These are phyloP conservation scores for Gentiana straminea DNA, from an alignment of 257 asterid genomes.

Conservation along the genomic window DNA sequence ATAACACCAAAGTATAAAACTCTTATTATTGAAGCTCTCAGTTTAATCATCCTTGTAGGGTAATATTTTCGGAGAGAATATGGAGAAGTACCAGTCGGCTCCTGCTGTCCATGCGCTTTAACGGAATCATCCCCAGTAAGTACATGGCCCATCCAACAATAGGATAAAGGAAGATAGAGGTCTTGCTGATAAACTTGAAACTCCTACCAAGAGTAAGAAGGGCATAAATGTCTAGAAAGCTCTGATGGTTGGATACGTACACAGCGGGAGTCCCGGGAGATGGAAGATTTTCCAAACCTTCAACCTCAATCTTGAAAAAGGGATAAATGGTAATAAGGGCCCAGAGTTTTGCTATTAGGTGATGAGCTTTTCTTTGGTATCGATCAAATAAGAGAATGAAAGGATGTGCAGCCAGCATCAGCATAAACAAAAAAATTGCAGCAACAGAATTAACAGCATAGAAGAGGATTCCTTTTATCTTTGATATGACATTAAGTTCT, in stretches of 20 bases:
- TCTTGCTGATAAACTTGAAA: slow-evolving; percentile 97
- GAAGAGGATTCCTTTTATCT: slow-evolving; percentile 69
- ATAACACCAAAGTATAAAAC: too few relatives aligned
- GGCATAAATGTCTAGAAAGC: slow-evolving; percentile 85
- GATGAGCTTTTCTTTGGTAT: slow-evolving; percentile 67
- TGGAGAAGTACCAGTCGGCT: slow-evolving; percentile 64
- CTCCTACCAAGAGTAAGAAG: slow-evolving; percentile 83
- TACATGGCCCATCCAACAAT: slow-evolving; percentile 98
- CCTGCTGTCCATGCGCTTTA: slow-evolving; percentile 94
- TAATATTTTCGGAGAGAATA: slow-evolving; percentile 2
- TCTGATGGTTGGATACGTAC: slow-evolving; percentile 93
- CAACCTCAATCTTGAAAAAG: slow-evolving; percentile 59
- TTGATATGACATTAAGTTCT: slow-evolving; percentile 51
- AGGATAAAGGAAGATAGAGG: slow-evolving; percentile 79
- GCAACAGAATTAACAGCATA: slow-evolving; percentile 52
- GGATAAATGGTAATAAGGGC: slow-evolving; percentile 61
- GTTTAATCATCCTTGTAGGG: neutral
- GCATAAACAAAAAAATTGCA: slow-evolving; percentile 54
- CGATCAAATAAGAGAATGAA: slow-evolving; percentile 72
- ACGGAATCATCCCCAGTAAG: slow-evolving; percentile 74
- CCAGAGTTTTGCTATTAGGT: slow-evolving; percentile 69
- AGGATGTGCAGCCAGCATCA: slow-evolving; percentile 83
- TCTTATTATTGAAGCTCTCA: neutral
- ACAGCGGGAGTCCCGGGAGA: slow-evolving; percentile 65
- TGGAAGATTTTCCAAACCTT: slow-evolving; percentile 85